Percentiles rank a stretch among this genome's conserved stretches.
Evolutionary conservation across 371 early-diverging fungal genomes (phyloP).

Genomic region (Quaeritorhiza haematococci): DNA sequence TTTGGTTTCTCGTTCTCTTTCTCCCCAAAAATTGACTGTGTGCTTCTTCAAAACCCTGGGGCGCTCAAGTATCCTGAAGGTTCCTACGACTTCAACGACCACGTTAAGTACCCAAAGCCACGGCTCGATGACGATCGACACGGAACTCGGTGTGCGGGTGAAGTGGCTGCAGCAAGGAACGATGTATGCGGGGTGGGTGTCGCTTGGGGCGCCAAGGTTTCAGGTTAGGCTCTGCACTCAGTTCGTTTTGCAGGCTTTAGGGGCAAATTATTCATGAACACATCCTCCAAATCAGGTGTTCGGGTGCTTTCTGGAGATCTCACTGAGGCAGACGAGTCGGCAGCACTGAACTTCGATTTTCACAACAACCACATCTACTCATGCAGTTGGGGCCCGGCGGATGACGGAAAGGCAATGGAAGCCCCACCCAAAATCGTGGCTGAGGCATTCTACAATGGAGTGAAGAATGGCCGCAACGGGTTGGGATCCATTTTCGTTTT

Average conservation of each 20-base stretch:
- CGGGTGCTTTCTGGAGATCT: constrained; percentile 86
- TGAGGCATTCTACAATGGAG: constrained; percentile 78
- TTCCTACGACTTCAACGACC: constrained; percentile 91
- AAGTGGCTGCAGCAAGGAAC: constrained; percentile 86
- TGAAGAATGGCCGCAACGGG: constrained; percentile 77
- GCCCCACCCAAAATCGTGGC: constrained; percentile 75
- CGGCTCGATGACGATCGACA: constrained; percentile 78
- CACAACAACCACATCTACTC: constrained; percentile 89
- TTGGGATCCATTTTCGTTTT: constrained; percentile 89
- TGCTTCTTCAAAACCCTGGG: no score
- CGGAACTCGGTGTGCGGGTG: constrained; percentile 96
- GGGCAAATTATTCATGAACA: no score
- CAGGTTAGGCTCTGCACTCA: no score
- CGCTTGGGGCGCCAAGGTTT: constrained; percentile 81
- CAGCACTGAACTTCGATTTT: constrained; percentile 78
- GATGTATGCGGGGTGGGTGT: constrained; percentile 92
- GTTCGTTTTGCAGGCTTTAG: no score
- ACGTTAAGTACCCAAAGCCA: constrained; percentile 71
- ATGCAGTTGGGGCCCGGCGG: constrained; percentile 95
- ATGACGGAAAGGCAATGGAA: constrained; percentile 85
- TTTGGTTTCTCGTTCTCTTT: no score
- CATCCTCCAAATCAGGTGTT: no score
- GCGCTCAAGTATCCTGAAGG: constrained; percentile 78
- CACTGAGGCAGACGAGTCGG: constrained; percentile 86
- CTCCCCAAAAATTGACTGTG: no score